Evolutionary conservation across 208 protist genomes (phyloP).

Genomic region (Trichomonas vaginalis): DNA sequence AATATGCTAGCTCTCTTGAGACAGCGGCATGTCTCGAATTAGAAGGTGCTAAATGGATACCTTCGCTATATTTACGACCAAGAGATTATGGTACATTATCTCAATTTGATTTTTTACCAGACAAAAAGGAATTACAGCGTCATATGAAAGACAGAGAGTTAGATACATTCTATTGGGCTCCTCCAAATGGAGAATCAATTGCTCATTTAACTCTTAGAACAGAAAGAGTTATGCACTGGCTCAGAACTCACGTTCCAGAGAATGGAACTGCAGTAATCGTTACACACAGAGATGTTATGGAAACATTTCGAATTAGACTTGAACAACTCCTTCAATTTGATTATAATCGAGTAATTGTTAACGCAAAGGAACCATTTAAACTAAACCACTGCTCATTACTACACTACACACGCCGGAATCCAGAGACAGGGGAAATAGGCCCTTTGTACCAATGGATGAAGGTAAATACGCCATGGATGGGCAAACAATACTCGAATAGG

Average conservation of each 20-base stretch:
- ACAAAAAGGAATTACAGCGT: not conserved
- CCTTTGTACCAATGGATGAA: not conserved
- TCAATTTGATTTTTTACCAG: not conserved
- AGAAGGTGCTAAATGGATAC: not conserved
- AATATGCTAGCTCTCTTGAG: not conserved
- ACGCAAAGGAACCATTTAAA: not conserved
- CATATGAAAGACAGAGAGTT: not conserved
- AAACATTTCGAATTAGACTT: not conserved
- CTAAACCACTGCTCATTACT: not conserved
- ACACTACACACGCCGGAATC: not conserved
- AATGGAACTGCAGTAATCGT: not conserved
- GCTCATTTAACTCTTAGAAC: not conserved
- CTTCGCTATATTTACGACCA: not conserved
- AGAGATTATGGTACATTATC: not conserved
- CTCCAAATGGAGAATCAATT: constrained; percentile 9
- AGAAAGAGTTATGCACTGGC: not conserved
- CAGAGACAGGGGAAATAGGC: not conserved
- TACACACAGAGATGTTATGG: not conserved
- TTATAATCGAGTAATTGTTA: not conserved
- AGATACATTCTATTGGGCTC: not conserved
- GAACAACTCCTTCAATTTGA: not conserved
- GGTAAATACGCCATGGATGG: not conserved
- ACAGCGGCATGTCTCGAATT: not conserved
- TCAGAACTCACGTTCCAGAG: not conserved
- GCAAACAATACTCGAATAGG: not conserved